Conservation (phyloP, 345 rosid genomes). For the Melaleuca alternifolia region DNA sequence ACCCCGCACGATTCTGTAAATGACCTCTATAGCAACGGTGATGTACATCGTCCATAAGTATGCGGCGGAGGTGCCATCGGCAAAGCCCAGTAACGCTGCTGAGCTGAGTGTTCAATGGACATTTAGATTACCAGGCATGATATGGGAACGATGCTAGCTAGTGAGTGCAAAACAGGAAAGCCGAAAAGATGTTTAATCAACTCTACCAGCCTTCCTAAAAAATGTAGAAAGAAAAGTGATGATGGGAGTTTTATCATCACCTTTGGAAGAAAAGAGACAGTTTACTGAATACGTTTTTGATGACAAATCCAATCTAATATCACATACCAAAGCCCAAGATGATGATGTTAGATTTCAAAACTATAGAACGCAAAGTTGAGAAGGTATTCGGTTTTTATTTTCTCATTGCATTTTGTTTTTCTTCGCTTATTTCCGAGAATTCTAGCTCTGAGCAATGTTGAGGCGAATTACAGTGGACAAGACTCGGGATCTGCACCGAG, state of each 20-base stretch:
- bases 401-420: background rate
- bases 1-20: background rate
- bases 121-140: background rate
- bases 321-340: background rate
- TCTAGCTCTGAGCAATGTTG: background rate
- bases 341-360: background rate
- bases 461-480: background rate
- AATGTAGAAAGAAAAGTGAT: background rate
- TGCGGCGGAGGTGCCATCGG: background rate
- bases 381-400: background rate
- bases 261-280: background rate
- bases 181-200: background rate
- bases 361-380: background rate
- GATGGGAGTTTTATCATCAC: background rate
- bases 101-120: background rate
- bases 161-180: background rate
- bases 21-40: background rate
- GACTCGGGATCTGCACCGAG: background rate
- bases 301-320: background rate
- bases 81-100: background rate
- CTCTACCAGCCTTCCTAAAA: background rate
- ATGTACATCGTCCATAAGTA: background rate
- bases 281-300: background rate
- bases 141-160: background rate
- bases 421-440: background rate